phyloP scores from a whole-genome alignment of 176 grass and related monocot species.

The Ensete ventricosum region DNA sequence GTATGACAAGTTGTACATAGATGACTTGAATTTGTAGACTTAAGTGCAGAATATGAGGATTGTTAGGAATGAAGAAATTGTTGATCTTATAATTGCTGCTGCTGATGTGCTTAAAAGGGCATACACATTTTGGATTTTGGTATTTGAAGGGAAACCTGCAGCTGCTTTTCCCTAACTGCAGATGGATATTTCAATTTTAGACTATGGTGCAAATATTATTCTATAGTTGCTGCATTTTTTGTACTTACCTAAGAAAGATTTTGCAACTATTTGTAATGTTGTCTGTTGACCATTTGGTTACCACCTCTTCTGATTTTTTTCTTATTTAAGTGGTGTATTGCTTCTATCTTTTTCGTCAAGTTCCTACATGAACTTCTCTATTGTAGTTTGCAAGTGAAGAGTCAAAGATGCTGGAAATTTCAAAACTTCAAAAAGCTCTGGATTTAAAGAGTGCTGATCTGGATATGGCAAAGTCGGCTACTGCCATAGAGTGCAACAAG shows the following conservation, averaged over 20 bases:
- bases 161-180: background rate
- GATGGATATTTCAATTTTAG: background rate
- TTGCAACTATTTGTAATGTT: background rate
- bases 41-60: too few relatives aligned
- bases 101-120: too few relatives aligned
- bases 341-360: background rate
- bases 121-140: background rate
- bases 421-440: slow-evolving; percentile 67
- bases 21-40: too few relatives aligned
- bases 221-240: background rate
- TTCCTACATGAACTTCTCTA: slow-evolving; percentile 7
- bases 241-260: background rate
- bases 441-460: slow-evolving; percentile 44
- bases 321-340: background rate
- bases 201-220: background rate
- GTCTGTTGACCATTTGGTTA: background rate
- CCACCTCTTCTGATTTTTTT: background rate
- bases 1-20: too few relatives aligned
- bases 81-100: too few relatives aligned
- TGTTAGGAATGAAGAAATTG: too few relatives aligned
- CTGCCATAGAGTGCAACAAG: slow-evolving; percentile 49
- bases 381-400: slow-evolving; percentile 64
- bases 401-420: slow-evolving; percentile 60
- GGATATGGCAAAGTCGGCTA: slow-evolving; percentile 42
- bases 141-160: background rate